Base-by-base conservation (phyloP, 1,139 yeast species). In the Candida glucosophila region DNA sequence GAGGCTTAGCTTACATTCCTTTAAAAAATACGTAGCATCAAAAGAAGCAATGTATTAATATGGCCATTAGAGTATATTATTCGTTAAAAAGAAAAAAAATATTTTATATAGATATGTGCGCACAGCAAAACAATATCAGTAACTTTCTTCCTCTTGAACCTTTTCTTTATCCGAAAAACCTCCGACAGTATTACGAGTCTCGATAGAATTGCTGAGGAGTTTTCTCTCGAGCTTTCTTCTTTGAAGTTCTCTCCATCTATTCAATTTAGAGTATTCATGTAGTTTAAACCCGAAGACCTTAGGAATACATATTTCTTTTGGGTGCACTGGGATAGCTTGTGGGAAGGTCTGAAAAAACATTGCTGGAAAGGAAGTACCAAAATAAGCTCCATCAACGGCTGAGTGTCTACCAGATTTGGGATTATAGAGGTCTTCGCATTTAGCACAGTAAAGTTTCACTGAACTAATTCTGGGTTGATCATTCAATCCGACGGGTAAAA, bases 311-410 rank as follows among this genome's bases (percentile, higher is more conserved):
- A 88, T 73, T 33, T 81, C 90, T 23, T 70, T 73, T 24, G 77
- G 71, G 48, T 83, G 94, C 20, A 69, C 56, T n/a, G 97, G 96
- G 12, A 83, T 73, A 33, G 79, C 67, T 34, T 82, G 86, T 1
- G 96, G 94, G 51, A 78, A 88, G 17, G 85, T 83, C 48, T 86
- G 96, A 53, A 90, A 71, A 43, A 90, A 79, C 95, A 92, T 85
- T 6, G 94, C 96, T 1, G 98, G 96, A 58, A 90, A 90, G 15
- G 93, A 79, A 3, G 97, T 81, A 5, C 98, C 98, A 45, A 90
- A 92, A 53, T 81, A 90, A 0, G 97, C 97, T 14, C 97, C 97
- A 49, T 90, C 98, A 27, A 90, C 79, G 19, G 76, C 67, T 7
- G 88, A 68, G 47, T 86, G 96, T 38, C 95, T 73, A 2, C 81